Percentiles rank a stretch among this genome's conserved stretches.
phyloP scores from a whole-genome alignment of 345 rosid genomes.

The Populus deltoides region DNA sequence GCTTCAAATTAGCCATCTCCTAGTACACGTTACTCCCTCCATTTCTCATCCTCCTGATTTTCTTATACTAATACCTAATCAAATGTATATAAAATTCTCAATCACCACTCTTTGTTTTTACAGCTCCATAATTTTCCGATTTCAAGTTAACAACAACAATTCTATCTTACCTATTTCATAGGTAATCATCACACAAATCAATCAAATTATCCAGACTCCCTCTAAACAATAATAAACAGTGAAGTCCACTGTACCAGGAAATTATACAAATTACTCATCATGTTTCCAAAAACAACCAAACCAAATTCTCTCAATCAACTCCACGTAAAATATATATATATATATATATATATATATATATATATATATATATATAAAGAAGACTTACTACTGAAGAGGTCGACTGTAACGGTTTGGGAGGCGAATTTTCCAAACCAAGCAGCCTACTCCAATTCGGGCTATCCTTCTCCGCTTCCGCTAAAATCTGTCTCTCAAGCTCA shows the following conservation, averaged over 20 bases:
- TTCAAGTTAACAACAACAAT: background rate
- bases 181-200: background rate
- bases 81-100: background rate
- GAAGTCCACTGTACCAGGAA: background rate
- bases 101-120: background rate
- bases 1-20: background rate
- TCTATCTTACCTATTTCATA: background rate
- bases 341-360: too few species aligned
- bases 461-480: slow-evolving; percentile 75
- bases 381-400: slow-evolving; percentile 46
- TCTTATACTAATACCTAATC: background rate
- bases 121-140: background rate
- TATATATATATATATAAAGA: background rate
- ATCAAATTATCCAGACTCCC: too few species aligned
- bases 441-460: slow-evolving; percentile 67
- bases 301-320: background rate
- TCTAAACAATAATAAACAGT: background rate
- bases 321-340: background rate
- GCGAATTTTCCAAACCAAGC: slow-evolving; percentile 59
- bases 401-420: slow-evolving; percentile 46
- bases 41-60: background rate
- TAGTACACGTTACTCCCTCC: too few species aligned
- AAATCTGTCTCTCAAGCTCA: slow-evolving; percentile 59
- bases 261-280: background rate
- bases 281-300: background rate